Base-by-base conservation (phyloP, 768 basidiomycete genomes). In the Rubroboletus satanas region DNA sequence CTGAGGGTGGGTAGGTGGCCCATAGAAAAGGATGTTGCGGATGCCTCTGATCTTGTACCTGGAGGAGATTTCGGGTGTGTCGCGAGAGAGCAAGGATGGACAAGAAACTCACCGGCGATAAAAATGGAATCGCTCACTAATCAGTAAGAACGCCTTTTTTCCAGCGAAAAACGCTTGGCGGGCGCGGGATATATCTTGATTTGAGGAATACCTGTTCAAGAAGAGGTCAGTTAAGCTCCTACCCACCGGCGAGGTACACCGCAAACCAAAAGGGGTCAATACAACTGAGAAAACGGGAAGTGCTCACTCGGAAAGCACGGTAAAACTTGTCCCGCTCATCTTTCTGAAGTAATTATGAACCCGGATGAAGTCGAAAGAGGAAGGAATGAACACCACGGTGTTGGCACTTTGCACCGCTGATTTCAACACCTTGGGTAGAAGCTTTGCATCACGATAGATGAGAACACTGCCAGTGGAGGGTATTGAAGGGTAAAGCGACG, bases 71-170 rank as follows among this genome's bases (percentile, higher is more conserved):
- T 10, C 29, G 18, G 49, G 21, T 55, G 14, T 45, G 41, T 37
- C n/a, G 39, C 29, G 18, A 44, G 51, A 58, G 42, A 5, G 38
- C 8, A 49, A 29, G 15, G 21, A 36, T 32, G 21, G 11, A 28
- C 14, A 46, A 37, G 10, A 43, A 26, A 68, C 76, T 42, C 42
- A 86, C 88, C 93, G 78, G 59, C 91, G 83, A 79, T 93, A 98
- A 71, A 98, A 99, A 71, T 99, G 95, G 78, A 98, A 98, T n/a
- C 97, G 84, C 68, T 99, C 97, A 63, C 90, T 96, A 66, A 98
- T 77, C 58, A 98, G 78, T 31, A 99, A 71, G 77, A 98, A 92
- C 0, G 88, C 77, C 61, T 87, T 92, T 62, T 87, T 85, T 39
- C 90, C 91, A 21, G 78, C 79, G 80, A 96, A 98, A 76, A 99